Base-by-base conservation (phyloP, 202 grass and related monocot species). In the Hordeum pubiflorum region DNA sequence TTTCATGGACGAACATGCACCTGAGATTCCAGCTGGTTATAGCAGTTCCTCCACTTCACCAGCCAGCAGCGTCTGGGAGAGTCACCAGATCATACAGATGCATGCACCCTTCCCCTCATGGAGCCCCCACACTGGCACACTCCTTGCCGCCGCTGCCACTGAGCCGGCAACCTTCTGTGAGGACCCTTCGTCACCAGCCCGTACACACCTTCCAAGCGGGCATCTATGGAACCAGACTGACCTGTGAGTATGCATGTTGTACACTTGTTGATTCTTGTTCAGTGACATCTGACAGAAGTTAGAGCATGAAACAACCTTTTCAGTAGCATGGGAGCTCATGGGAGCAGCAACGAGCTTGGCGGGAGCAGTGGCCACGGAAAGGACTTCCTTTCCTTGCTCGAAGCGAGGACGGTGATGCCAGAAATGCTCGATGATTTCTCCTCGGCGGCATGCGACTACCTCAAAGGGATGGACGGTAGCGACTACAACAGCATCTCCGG, bases 1-100 rank as follows among this genome's bases (percentile, higher is more conserved):
- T 78, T 83, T 76, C 77, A 91, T 89, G 89, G 86, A 76, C 74
- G 69, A 83, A 74, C 79, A 91, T 36, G 89, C 82, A 56, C 74
- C 43, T 41, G 63, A 89, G 23, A 71, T 57, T 38, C 77, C 85
- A 54, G 81, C 74, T 11, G 63, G 56, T 37, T 26, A 73, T 54
- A 73, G 60, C 43, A 80, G 79, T 44, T 89, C 89, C 46, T 76
- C 78, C 54, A 10, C 61, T 62, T 58, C 62, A 21, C 39, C 78
- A 46, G 13, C 12, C 58, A 70, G 29, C 64, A 64, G 50, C 66
- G 73, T 74, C 75, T 76, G 78, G 88, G 70, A 55, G 43, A 72
- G 69, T 15, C 69, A 52, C 9, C 43, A 52, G 69, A 50, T 52
- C 69, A 18, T 50, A 26, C 69, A 72, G 2, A 63, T 83, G 77